A percentile compares a stretch with the other conserved stretches of the same genome.
These are phyloP conservation scores for Barnettozyma populi DNA, from an alignment of 805 yeast genomes.

Conservation along the genomic window DNA sequence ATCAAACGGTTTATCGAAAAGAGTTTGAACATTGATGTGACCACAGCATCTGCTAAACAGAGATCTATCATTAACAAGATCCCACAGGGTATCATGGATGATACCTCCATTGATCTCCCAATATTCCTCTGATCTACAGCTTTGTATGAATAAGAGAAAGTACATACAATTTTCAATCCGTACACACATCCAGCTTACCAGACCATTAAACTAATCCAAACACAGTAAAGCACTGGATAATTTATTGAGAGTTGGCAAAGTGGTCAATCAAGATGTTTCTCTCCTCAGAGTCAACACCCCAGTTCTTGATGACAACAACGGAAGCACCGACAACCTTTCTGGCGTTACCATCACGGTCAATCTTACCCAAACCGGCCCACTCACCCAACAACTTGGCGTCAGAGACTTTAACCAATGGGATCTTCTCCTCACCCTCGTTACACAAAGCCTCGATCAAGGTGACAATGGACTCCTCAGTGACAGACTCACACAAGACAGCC, in stretches of 20 bases:
- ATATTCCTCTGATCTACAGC: constrained; percentile 14
- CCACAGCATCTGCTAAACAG: neutral
- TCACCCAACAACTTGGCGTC: constrained; percentile 99
- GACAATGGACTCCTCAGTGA: constrained; percentile 94
- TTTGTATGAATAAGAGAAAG: neutral
- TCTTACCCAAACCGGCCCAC: constrained; percentile 99
- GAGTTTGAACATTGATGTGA: constrained; percentile 1
- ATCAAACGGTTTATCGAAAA: constrained; percentile 5
- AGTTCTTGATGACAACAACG: constrained; percentile 98
- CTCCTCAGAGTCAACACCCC: constrained; percentile 99
- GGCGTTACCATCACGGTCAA: constrained; percentile 99
- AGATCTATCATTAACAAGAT: neutral
- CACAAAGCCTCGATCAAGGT: constrained; percentile 99
- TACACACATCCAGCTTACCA: neutral
- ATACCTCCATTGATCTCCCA: constrained; percentile 20
- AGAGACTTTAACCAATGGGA: constrained; percentile 98
- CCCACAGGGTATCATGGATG: neutral
- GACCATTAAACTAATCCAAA: neutral
- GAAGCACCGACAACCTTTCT: constrained; percentile 99
- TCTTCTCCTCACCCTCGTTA: constrained; percentile 93
- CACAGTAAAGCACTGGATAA: constrained; percentile 8
- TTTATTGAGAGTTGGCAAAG: constrained; percentile 85
- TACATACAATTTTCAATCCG: neutral
- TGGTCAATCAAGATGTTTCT: constrained; percentile 93
- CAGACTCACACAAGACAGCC: constrained; percentile 96